Evolutionary conservation across 345 rosid species (phyloP).

Genomic region (Aegle marmelos): DNA sequence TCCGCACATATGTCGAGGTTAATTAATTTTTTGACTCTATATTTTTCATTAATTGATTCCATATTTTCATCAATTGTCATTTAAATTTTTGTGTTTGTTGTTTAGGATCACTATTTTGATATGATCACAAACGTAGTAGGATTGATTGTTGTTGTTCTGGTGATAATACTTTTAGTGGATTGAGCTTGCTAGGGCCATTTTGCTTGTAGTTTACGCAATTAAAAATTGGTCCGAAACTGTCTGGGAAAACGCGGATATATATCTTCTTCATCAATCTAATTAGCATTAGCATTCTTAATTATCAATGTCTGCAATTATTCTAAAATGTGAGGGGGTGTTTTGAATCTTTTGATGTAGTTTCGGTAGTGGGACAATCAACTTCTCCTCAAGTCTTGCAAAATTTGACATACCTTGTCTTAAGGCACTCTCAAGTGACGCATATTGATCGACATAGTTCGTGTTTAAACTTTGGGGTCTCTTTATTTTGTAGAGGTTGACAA

Average conservation of each 20-base stretch:
- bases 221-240: conserved; percentile 85
- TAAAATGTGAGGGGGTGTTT: neutral
- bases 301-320: neutral
- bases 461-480: conserved; percentile 85
- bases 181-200: conserved; percentile 75
- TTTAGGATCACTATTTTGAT: conserved; percentile 89
- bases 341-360: conserved; percentile 37
- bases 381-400: conserved; percentile 79
- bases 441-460: conserved; percentile 89
- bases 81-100: neutral
- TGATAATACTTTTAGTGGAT: conserved; percentile 79
- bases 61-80: neutral
- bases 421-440: conserved; percentile 69
- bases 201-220: conserved; percentile 78
- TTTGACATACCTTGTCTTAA: conserved; percentile 63
- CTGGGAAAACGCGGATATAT: conserved; percentile 76
- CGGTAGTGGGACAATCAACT: conserved; percentile 90
- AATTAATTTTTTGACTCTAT: neutral
- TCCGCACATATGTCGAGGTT: conserved; percentile 88
- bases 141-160: conserved; percentile 73
- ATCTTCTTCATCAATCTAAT: no score
- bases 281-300: neutral
- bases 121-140: conserved; percentile 84
- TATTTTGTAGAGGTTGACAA: conserved; percentile 94
- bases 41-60: neutral